Evolutionary conservation across 106 monocot species (phyloP), one percentile per base, ranked within the genome.

Genomic region (Dioscorea alata): DNA sequence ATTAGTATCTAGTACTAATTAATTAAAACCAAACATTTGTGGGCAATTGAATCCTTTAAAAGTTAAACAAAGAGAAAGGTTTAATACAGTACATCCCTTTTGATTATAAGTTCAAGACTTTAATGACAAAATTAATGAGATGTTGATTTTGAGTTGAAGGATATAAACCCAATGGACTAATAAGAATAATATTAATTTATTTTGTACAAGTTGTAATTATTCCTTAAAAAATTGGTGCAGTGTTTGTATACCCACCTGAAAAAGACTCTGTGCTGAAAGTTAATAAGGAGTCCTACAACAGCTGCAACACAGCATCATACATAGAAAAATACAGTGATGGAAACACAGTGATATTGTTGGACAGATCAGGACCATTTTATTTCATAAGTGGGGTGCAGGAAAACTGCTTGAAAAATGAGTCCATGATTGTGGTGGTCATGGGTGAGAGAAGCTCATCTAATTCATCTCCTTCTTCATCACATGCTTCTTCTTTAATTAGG

Each of bases 261-360:
- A 59, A 67, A 49, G 89, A 89, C 69, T 85, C 85, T 0, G 89
- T 89, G 4, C 77, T 83, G 22, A 63, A 64, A 69, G 89, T 89
- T 6, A 76, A 68, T 6, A 48, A 56, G 22, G 71, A 74, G 0
- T 76, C 74, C 35, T 89, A 89, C 77, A 70, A 51, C 69, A 72
- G 51, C 48, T 89, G 89, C 82, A 89, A 83, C 89, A 85, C 89
- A 1, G 15, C 68, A n/a, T 72, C 74, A n/a, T 80, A 57, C 68
- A 66, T 83, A 48, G 2, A 52, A 0, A 82, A 48, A 32, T 85
- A 75, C 22, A 67, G 68, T 54, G 85, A 83, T 52, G 89, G 89
- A 8, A 82, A 83, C 78, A 89, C 85, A 4, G 82, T 78, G 13
- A 72, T 83, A 80, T 64, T 69, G 4, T 59, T 89, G 20, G 50